Percentiles rank a stretch among this genome's conserved stretches.
Conservation (phyloP, 805 yeast species). For the Pichia thaimueangensis region DNA sequence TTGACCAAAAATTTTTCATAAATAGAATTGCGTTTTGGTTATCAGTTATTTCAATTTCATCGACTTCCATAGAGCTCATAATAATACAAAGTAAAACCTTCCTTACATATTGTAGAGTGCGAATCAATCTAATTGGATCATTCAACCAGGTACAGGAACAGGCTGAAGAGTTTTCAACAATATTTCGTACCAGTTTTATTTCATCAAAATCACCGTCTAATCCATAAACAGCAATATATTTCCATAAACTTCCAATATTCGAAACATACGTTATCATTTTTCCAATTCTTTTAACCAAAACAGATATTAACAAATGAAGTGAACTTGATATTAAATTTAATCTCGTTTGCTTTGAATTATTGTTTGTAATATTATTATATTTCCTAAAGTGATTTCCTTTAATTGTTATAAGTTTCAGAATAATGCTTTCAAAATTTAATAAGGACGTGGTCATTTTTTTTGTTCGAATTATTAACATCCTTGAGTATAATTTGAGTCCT, state of each 20-base stretch:
- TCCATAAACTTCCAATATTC: constrained; percentile 5
- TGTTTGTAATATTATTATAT: not conserved
- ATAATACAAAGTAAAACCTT: constrained; percentile 5
- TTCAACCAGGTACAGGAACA: constrained; percentile 10
- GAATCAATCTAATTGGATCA: constrained; percentile 5
- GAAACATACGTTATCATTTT: not conserved
- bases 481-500: constrained; percentile 7
- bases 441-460: not conserved
- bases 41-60: not conserved
- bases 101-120: constrained; percentile 1
- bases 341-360: not conserved
- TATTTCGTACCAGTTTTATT: constrained; percentile 4
- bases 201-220: constrained; percentile 8
- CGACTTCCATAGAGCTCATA: constrained; percentile 5
- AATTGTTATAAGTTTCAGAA: not conserved
- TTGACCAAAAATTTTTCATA: constrained; percentile 8
- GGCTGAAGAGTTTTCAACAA: constrained; percentile 1
- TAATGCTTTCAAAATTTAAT: not conserved
- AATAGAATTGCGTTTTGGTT: not conserved
- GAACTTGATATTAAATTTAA: constrained; percentile 7
- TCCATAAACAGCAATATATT: constrained; percentile 10
- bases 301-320: constrained; percentile 7
- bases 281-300: constrained; percentile 5
- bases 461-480: constrained; percentile 9
- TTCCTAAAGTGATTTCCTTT: not conserved